Percentiles rank a stretch among this genome's conserved stretches.
phyloP scores from a whole-genome alignment of 176 grass and related monocot genomes.

The Leersia perrieri region DNA sequence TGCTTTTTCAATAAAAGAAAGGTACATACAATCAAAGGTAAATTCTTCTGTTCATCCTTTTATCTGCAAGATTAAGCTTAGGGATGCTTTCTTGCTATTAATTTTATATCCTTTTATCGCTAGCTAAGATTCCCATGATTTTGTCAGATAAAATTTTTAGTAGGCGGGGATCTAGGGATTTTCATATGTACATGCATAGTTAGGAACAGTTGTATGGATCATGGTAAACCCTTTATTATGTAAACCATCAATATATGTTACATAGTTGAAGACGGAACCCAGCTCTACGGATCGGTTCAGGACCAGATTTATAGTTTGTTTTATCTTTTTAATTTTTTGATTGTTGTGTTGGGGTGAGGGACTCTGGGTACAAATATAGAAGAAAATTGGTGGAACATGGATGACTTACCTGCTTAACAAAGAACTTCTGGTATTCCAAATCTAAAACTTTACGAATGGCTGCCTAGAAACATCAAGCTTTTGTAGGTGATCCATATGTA shows the following conservation, averaged over 20 bases:
- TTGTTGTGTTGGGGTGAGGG: not conserved
- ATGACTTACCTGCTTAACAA: not conserved
- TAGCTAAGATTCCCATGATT: not conserved
- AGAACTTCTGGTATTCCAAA: not conserved
- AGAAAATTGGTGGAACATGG: not conserved
- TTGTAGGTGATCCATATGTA: not conserved
- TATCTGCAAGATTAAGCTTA: slow-evolving; percentile 4
- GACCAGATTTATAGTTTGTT: not conserved
- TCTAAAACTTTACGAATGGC: not conserved
- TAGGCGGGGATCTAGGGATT: too few species aligned
- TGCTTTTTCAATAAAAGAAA: slow-evolving; percentile 85
- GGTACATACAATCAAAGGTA: slow-evolving; percentile 96
- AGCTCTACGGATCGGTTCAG: not conserved
- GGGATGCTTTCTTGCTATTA: slow-evolving; percentile 14
- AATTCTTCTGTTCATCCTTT: slow-evolving; percentile 23
- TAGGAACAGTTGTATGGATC: not conserved
- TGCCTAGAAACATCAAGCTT: not conserved
- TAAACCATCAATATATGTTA: not conserved
- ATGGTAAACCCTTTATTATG: not conserved
- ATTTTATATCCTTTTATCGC: not conserved
- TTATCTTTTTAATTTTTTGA: not conserved
- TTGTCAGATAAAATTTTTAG: not conserved
- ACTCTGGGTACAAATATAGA: not conserved
- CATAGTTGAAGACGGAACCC: not conserved
- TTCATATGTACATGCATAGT: slow-evolving; percentile 8